phyloP scores from a whole-genome alignment of 2,329 filamentous ascomycete genomes.

The Chrysoporthe puriensis region DNA sequence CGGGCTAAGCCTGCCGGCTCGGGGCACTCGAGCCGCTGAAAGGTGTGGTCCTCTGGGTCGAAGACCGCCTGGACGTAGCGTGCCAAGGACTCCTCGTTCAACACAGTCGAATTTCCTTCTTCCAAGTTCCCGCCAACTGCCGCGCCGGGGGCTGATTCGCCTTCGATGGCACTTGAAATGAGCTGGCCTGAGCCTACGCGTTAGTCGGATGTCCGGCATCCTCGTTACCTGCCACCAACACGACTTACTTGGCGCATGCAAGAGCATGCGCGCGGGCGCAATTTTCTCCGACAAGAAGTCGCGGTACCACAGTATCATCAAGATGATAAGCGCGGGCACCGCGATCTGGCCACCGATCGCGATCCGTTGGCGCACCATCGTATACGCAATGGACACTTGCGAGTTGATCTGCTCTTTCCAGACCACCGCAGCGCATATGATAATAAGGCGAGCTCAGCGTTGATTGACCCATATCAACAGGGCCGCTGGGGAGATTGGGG shows the following conservation, averaged over 20 bases:
- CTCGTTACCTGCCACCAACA: background rate
- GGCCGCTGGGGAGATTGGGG: background rate
- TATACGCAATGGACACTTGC: background rate
- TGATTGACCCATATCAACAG: background rate
- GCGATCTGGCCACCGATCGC: background rate
- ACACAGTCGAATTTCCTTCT: background rate
- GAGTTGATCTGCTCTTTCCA: background rate
- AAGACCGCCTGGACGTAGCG: slow-evolving; percentile 10
- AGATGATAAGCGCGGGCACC: background rate
- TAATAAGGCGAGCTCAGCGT: background rate
- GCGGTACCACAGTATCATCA: background rate
- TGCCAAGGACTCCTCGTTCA: background rate
- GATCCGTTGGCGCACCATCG: background rate
- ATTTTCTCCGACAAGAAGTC: background rate
- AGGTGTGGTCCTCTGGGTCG: slow-evolving; percentile 18
- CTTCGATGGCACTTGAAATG: background rate
- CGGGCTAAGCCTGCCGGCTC: slow-evolving; percentile 18
- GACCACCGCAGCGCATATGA: background rate
- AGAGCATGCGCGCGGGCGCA: background rate
- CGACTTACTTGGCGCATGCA: background rate
- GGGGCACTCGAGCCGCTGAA: slow-evolving; percentile 23
- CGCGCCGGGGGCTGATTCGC: background rate
- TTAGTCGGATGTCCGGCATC: background rate
- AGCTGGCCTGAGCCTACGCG: background rate
- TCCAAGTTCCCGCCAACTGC: background rate